These are phyloP conservation scores for Penicillium sp. DNA, from an alignment of 2,329 filamentous ascomycete genomes.

Conservation along the genomic window DNA sequence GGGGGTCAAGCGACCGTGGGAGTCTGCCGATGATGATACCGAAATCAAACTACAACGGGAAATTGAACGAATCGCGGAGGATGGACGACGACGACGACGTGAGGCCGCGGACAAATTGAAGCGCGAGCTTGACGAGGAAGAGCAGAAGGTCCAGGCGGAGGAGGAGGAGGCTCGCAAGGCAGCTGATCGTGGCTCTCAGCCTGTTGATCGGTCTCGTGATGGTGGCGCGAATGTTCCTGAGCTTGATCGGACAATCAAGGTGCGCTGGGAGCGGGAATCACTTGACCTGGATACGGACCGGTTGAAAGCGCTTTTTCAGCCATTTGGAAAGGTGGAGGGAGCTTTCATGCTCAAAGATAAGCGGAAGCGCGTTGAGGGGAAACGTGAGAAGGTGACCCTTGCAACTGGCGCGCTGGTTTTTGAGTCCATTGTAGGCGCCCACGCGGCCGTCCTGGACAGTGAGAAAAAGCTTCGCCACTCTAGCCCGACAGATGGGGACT, in stretches of 20 bases:
- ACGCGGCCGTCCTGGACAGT: constrained; percentile 59
- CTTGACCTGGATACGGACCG: constrained; percentile 53
- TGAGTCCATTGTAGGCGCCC: constrained; percentile 60
- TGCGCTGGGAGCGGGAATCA: constrained; percentile 58
- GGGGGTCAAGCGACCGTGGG: constrained; percentile 64
- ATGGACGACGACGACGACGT: constrained; percentile 55
- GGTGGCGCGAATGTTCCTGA: constrained; percentile 53
- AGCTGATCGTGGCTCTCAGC: constrained; percentile 35
- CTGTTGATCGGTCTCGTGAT: constrained; percentile 40
- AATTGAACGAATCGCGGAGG: constrained; percentile 57
- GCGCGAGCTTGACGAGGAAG: constrained; percentile 50
- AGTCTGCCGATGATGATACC: constrained; percentile 45
- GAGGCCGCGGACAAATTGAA: constrained; percentile 53
- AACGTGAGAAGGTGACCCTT: constrained; percentile 56
- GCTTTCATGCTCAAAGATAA: constrained; percentile 61
- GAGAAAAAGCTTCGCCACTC: constrained; percentile 39
- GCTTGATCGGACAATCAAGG: constrained; percentile 61
- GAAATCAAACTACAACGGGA: constrained; percentile 57
- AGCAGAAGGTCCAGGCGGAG: constrained; percentile 41
- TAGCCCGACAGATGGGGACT: constrained; percentile 45
- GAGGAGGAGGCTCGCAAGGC: constrained; percentile 50
- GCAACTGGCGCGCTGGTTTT: constrained; percentile 62
- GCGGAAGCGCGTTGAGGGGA: constrained; percentile 54
- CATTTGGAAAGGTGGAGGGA: constrained; percentile 63
- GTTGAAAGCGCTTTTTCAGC: constrained; percentile 53